These are phyloP conservation scores for Isochrysis galbana DNA, from an alignment of 78 protist species.

Conservation along the genomic window DNA sequence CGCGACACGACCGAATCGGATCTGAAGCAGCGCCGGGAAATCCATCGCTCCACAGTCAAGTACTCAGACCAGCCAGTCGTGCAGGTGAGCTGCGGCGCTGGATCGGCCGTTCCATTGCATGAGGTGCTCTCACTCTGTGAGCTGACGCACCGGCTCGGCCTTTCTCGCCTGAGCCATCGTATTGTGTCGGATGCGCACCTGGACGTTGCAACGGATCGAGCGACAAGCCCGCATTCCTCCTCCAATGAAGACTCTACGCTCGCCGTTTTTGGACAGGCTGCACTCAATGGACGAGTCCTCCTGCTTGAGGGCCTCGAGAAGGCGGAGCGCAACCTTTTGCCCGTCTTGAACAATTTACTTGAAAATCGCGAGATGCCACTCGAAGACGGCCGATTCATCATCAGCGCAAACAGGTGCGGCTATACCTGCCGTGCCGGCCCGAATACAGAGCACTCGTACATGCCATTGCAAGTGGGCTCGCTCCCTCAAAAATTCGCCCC, in stretches of 20 bases:
- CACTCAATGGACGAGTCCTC: conserved; percentile 72
- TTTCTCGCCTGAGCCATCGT: too few species aligned
- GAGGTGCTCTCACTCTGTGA: too few species aligned
- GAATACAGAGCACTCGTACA: not conserved
- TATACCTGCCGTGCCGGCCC: not conserved
- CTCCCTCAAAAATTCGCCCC: too few species aligned
- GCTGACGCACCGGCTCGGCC: too few species aligned
- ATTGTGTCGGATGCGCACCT: too few species aligned
- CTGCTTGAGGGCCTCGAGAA: conserved; percentile 78
- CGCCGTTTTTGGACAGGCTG: conserved; percentile 58
- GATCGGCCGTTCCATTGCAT: not conserved
- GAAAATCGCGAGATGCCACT: conserved; percentile 86
- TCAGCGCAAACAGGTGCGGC: too few species aligned
- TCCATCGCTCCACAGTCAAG: conserved; percentile 26
- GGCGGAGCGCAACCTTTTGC: conserved; percentile 58
- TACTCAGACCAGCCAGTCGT: conserved; percentile 43
- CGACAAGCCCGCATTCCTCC: too few species aligned
- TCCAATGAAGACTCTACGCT: not conserved
- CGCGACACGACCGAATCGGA: conserved; percentile 74
- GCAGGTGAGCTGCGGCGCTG: too few species aligned
- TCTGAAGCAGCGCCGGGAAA: conserved; percentile 68
- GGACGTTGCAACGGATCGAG: too few species aligned
- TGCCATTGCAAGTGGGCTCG: conserved; percentile 27
- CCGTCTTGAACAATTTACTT: conserved; percentile 69
- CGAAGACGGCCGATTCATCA: conserved; percentile 59